A percentile compares a stretch with the other conserved stretches of the same genome.
phyloP scores from a whole-genome alignment of 148 eudicot genomes.

The Drosera capensis region DNA sequence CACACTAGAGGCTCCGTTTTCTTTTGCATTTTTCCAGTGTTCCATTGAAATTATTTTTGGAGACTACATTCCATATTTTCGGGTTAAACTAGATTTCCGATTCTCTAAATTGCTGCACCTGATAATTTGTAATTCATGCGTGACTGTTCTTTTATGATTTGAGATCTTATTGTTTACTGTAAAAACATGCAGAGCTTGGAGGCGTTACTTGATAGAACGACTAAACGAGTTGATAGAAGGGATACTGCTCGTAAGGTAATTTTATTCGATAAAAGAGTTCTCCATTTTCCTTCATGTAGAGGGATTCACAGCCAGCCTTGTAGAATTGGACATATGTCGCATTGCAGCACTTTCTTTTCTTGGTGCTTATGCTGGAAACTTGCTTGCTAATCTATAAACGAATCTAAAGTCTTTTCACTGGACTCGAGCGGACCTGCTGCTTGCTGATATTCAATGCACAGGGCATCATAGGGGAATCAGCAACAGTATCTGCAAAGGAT shows the following conservation, averaged over 20 bases:
- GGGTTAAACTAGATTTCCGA: neutral
- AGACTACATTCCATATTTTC: too few species aligned
- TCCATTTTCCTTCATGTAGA: neutral
- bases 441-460: too few species aligned
- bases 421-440: too few species aligned
- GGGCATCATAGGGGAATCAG: too few species aligned
- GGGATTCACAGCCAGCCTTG: neutral
- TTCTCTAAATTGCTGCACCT: neutral
- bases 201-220: constrained; percentile 17
- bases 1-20: too few species aligned
- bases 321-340: neutral
- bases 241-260: constrained; percentile 7
- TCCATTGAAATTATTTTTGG: too few species aligned
- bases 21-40: too few species aligned
- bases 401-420: too few species aligned
- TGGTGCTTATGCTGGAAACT: neutral
- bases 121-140: neutral
- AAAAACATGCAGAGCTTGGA: constrained; percentile 27
- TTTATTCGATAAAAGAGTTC: neutral
- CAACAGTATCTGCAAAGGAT: constrained; percentile 1
- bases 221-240: constrained; percentile 11
- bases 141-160: neutral
- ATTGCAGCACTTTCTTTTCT: neutral
- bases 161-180: neutral
- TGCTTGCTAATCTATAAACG: too few species aligned